Percentiles rank a stretch among this genome's conserved stretches.
These are phyloP conservation scores for Mycena sanguinolenta DNA, from an alignment of 768 basidiomycete genomes.

Conservation along the genomic window DNA sequence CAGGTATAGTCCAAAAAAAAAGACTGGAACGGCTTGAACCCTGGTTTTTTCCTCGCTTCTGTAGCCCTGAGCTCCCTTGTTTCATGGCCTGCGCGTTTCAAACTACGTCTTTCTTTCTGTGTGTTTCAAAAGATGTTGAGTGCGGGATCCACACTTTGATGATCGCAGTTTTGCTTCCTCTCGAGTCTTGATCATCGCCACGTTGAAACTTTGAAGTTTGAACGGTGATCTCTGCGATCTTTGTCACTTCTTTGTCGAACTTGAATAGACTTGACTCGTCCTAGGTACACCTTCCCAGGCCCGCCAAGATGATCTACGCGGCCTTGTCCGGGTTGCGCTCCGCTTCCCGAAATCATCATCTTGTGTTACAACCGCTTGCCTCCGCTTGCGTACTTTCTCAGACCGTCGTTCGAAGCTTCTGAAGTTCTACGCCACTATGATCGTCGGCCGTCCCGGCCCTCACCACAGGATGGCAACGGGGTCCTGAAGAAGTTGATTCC, in stretches of 20 bases:
- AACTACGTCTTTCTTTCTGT: background rate
- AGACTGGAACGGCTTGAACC: too few relatives aligned
- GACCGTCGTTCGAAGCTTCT: background rate
- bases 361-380: background rate
- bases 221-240: too few relatives aligned
- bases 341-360: background rate
- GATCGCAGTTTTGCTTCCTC: background rate
- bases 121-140: too few relatives aligned
- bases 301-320: constrained; percentile 8
- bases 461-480: constrained; percentile 26
- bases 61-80: too few relatives aligned
- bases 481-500: background rate
- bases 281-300: background rate
- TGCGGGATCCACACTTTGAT: background rate
- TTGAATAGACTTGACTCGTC: too few relatives aligned
- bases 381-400: constrained; percentile 4
- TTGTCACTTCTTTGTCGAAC: background rate
- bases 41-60: too few relatives aligned
- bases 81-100: too few relatives aligned
- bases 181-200: too few relatives aligned
- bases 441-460: constrained; percentile 22
- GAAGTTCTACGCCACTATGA: constrained; percentile 24
- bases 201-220: too few relatives aligned
- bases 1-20: too few relatives aligned
- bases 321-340: background rate